Percentiles rank a stretch among this genome's conserved stretches.
These are phyloP conservation scores for Gamsiella multidivaricata DNA, from an alignment of 192 early-diverging fungal species.

Conservation along the genomic window DNA sequence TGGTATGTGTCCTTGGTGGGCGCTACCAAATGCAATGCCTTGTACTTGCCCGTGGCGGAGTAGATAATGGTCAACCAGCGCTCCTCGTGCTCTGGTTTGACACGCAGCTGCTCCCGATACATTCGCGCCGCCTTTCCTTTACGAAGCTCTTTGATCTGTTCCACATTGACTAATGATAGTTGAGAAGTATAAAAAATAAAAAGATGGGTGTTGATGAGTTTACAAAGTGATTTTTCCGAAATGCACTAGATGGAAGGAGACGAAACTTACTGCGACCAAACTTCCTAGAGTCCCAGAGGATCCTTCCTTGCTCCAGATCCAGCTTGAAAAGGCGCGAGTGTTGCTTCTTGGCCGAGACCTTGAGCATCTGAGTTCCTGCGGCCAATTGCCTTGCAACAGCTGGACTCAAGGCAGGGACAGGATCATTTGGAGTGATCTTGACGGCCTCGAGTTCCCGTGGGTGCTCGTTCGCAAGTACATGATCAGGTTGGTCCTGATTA, in stretches of 20 bases:
- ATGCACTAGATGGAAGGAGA: neutral
- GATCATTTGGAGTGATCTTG: constrained; percentile 3
- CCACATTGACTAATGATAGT: constrained; percentile 55
- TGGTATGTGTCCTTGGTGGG: constrained; percentile 49
- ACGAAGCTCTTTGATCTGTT: constrained; percentile 59
- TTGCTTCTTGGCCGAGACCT: constrained; percentile 57
- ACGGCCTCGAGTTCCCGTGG: neutral
- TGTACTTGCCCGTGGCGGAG: constrained; percentile 56
- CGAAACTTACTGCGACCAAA: constrained; percentile 52
- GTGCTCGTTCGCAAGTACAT: neutral
- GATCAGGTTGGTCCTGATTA: neutral
- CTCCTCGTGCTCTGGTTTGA: constrained; percentile 48
- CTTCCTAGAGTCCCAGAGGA: constrained; percentile 60
- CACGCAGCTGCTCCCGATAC: constrained; percentile 52
- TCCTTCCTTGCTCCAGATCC: constrained; percentile 55
- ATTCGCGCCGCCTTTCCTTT: constrained; percentile 54
- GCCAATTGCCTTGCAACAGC: constrained; percentile 25
- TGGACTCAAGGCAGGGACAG: constrained; percentile 10
- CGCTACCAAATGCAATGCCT: constrained; percentile 56
- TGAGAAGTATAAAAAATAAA: too few species aligned
- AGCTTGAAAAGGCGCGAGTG: constrained; percentile 53
- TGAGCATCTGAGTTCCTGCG: constrained; percentile 50
- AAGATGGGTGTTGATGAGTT: neutral
- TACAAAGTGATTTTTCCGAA: neutral
- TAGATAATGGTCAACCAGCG: constrained; percentile 59